Evolutionary conservation across 768 basidiomycete species (phyloP).

Genomic region (Dentipellis sp.): DNA sequence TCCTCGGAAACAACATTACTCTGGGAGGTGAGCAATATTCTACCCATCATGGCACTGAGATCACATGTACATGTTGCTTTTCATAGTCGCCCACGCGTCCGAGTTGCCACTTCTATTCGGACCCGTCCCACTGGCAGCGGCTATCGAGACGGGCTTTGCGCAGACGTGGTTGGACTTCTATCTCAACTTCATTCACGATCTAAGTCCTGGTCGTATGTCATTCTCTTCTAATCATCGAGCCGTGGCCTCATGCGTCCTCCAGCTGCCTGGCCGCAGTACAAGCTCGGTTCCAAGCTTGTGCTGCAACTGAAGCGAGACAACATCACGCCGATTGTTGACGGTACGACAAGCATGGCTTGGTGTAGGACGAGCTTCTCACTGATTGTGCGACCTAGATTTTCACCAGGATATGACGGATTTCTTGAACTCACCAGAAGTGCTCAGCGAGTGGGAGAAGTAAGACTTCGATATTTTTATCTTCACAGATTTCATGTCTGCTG

Average conservation of each 20-base stretch:
- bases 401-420: constrained; percentile 2
- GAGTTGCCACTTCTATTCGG: constrained; percentile 43
- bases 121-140: constrained; percentile 27
- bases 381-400: not conserved
- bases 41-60: not conserved
- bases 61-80: not conserved
- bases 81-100: constrained; percentile 39
- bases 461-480: not conserved
- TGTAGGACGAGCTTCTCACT: not conserved
- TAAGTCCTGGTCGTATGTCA: constrained; percentile 42
- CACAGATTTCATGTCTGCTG: not conserved
- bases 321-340: constrained; percentile 43
- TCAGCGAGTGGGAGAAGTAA: constrained; percentile 6
- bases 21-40: constrained; percentile 34
- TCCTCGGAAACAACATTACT: constrained; percentile 40
- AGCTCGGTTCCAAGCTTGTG: constrained; percentile 24
- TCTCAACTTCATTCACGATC: constrained; percentile 46
- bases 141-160: constrained; percentile 35
- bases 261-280: constrained; percentile 42
- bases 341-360: constrained; percentile 22
- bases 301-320: constrained; percentile 45
- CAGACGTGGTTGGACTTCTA: constrained; percentile 42
- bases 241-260: not conserved
- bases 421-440: constrained; percentile 1
- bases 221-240: not conserved